Evolutionary conservation across 257 asterid genomes (phyloP).

Genomic region (Dorcoceras hygrometricum): DNA sequence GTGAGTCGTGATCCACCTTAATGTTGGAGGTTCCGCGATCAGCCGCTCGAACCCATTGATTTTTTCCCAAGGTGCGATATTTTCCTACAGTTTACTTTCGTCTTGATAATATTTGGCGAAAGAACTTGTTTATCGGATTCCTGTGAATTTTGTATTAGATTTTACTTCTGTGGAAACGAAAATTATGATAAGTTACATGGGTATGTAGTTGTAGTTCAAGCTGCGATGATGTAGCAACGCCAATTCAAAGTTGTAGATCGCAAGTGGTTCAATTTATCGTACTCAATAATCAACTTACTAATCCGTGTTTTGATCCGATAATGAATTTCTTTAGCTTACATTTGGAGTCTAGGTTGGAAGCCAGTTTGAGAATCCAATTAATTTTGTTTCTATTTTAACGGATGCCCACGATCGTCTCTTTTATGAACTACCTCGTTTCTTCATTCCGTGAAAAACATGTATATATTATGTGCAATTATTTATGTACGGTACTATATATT

Average conservation of each 20-base stretch:
- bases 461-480: background rate
- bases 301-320: background rate
- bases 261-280: background rate
- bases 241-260: conserved; percentile 3
- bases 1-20: too few species aligned
- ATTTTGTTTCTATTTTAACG: background rate
- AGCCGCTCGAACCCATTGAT: too few species aligned
- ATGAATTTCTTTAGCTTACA: conserved; percentile 2
- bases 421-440: background rate
- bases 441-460: background rate
- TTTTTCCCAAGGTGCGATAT: background rate
- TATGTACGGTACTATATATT: background rate
- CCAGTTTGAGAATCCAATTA: background rate
- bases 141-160: background rate
- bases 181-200: background rate
- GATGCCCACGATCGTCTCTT: background rate
- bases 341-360: conserved; percentile 1
- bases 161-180: conserved; percentile 1
- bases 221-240: background rate
- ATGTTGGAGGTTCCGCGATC: too few species aligned
- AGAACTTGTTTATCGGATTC: conserved; percentile 1
- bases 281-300: background rate
- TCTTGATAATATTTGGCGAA: background rate
- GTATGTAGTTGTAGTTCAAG: background rate
- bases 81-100: background rate